phyloP scores from a whole-genome alignment of 176 grass and related monocot species.

The Thalia dealbata region DNA sequence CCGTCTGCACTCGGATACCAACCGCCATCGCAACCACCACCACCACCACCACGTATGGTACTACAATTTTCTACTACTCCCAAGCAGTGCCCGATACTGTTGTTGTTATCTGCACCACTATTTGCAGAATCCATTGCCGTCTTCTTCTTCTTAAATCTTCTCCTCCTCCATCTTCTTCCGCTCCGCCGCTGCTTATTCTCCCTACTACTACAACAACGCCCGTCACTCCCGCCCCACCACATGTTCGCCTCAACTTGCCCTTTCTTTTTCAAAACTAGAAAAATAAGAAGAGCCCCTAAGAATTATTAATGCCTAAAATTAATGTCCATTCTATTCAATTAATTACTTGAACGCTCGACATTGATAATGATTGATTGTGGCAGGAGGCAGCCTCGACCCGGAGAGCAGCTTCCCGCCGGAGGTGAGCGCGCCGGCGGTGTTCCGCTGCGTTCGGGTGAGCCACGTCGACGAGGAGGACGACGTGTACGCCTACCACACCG shows the following conservation, averaged over 20 bases:
- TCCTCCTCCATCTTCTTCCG: no score
- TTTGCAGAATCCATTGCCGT: conserved; percentile 11
- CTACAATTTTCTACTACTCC: conserved; percentile 4
- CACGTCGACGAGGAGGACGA: conserved; percentile 31
- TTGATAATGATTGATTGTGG: background rate
- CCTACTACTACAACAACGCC: background rate
- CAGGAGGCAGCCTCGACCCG: conserved; percentile 15
- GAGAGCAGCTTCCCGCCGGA: conserved; percentile 30
- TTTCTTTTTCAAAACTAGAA: background rate
- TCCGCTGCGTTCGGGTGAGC: conserved; percentile 43
- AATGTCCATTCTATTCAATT: no score
- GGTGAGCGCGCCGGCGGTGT: conserved; percentile 33
- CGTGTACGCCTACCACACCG: conserved; percentile 38
- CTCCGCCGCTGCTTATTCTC: no score
- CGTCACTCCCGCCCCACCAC: background rate
- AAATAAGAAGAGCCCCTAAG: background rate
- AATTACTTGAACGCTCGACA: background rate
- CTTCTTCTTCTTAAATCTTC: background rate
- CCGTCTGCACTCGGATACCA: background rate
- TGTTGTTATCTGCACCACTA: conserved; percentile 2
- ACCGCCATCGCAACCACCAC: conserved; percentile 1
- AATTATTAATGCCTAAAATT: no score
- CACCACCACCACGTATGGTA: conserved; percentile 6
- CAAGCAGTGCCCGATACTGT: background rate
- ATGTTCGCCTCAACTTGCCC: background rate